Base-by-base conservation (phyloP, 2,329 filamentous ascomycete genomes). In the Lecanicillium sp. region DNA sequence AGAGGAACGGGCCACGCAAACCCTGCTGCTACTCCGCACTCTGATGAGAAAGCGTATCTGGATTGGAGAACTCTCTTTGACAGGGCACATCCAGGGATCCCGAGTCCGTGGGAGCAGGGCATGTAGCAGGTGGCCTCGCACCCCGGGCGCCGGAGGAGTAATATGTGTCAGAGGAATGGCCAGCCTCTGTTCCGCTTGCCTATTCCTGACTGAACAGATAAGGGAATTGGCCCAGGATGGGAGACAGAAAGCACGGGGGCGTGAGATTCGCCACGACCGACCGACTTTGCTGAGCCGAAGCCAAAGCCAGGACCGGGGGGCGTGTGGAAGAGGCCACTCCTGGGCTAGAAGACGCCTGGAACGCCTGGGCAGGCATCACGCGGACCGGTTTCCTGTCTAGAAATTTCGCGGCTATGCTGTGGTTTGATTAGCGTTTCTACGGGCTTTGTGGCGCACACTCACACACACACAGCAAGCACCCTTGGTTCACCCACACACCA, bases 341-440 rank as follows among this genome's bases (percentile, higher is more conserved):
- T 19, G 29, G 29, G 21, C 44, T 41, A 48, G 44, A 48, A 48
- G 36, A 35, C 44, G 44, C 44, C 36, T 48, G 44, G 44, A 48
- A 48, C 44, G 44, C 44, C 44, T 17, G 19, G 23, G 44, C 4
- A n/a, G 12, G 15, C 37, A 47, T 48, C 44, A 48, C 37, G 29
- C 33, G 44, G 44, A 41, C 4, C 20, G 11, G 26, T 35, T 35
- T 47, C n/a, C n/a, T n/a, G n/a, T 46, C 17, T 37, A 14, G 24
- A 30, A 21, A 11, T 33, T n/a, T 15, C 4, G 19, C 21, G 24
- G 17, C 19, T 30, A 21, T 26, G 5, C 21, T 23, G 27, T 40
- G 44, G 24, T 46, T 26, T 46, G 32, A 45, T 45, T 36, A 37
- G 32, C 14, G 20, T 44, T 35, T 6, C 17, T 6, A 33, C 30